Evolutionary conservation across 805 yeast species (phyloP).

Genomic region (Brettanomyces bruxellensis): DNA sequence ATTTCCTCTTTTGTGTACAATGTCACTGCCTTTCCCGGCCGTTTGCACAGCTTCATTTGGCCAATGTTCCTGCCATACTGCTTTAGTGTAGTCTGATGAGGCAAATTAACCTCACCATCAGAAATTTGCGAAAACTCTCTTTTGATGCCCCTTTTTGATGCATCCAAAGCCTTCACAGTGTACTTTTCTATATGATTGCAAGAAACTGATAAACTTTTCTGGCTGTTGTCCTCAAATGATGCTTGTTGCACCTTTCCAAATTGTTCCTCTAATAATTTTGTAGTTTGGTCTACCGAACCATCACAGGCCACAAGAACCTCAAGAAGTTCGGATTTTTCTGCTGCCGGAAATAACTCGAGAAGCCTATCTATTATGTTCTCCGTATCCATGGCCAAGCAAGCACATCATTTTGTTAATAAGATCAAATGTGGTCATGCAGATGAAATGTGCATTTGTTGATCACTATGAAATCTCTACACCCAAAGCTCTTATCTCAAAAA

Average conservation of each 20-base stretch:
- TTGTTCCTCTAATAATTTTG: slow-evolving; percentile 31
- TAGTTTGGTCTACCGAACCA: slow-evolving; percentile 40
- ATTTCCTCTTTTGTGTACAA: slow-evolving; percentile 46
- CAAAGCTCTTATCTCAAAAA: too few species aligned
- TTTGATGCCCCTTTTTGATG: too few species aligned
- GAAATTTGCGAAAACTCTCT: too few species aligned
- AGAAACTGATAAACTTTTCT: background rate
- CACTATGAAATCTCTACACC: too few species aligned
- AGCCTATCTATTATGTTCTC: background rate
- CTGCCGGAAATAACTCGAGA: slow-evolving; percentile 30
- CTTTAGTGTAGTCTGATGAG: too few species aligned
- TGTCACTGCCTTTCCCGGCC: slow-evolving; percentile 5
- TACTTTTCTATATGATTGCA: too few species aligned
- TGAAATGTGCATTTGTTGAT: too few species aligned
- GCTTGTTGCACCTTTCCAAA: slow-evolving; percentile 3
- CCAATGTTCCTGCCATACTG: too few species aligned
- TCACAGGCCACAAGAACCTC: slow-evolving; percentile 47
- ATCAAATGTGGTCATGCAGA: too few species aligned
- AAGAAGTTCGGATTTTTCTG: slow-evolving; percentile 30
- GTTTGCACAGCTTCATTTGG: background rate
- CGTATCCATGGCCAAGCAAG: background rate
- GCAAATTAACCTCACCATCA: too few species aligned
- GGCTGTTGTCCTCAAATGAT: background rate
- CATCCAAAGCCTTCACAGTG: too few species aligned
- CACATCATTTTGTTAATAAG: too few species aligned